Evolutionary conservation across 1,139 yeast genomes (phyloP), one percentile per base, ranked within the genome.

Genomic region (Candida pseudocylindracea): DNA sequence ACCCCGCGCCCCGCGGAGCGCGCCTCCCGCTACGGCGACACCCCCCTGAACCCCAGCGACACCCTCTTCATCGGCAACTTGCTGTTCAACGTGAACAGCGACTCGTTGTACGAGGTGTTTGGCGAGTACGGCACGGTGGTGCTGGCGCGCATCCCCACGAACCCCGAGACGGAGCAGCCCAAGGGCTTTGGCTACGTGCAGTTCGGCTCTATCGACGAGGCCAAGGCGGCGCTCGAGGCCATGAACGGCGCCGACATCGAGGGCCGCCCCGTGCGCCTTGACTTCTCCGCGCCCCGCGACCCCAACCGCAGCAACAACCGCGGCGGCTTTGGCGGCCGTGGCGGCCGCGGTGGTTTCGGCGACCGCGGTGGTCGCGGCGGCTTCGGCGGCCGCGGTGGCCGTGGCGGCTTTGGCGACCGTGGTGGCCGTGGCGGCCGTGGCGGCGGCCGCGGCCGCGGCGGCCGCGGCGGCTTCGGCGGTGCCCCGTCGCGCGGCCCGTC

Each of bases 101-200:
- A 83, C 52, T 60, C 57, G 40, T 62, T 88, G 44, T 74, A 65
- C 55, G 69, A 67, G 44, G 53, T 70, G 31, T 88, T 88, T 49
- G 71, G 76, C 44, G 69, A 67, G 48, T 65, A 67, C 55, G 96
- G 95, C 52, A 65, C 63, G 41, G 79, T 88, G 39, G 59, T 81
- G 37, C 78, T 92, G 38, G 85, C 85, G 47, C 74, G 98, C 64
- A 63, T 88, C 45, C 98, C 98, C 55, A 85, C 96, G 33, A 92
- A 85, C 60, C 96, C 94, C 50, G 96, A 85, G 57, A 83, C 96
- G 42, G 93, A 83, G 55, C 95, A 85, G 61, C 93, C 93, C 55
- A 88, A 88, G 70, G 98, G 98, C 44, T 88, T 88, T 61, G 98
- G 96, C 43, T 88, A 88, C 58, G 93, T 88, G 38, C 96, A 88